Conservation (phyloP, 192 early-diverging fungal genomes). For the Backusella liffmaniae region DNA sequence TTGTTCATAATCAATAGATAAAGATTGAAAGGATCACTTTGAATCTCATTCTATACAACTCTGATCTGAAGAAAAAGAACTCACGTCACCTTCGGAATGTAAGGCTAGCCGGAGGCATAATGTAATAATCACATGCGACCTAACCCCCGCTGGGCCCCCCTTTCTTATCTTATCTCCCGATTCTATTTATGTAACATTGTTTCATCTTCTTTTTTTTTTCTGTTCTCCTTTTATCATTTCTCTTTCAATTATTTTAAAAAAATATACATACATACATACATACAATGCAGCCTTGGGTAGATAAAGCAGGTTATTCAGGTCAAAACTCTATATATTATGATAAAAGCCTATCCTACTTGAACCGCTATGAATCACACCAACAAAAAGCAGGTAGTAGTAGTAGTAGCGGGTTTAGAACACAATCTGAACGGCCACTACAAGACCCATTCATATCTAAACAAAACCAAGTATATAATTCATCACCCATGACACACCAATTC, state of each 20-base stretch:
- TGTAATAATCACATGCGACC: constrained; percentile 11
- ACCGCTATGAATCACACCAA: neutral
- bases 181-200: constrained; percentile 5
- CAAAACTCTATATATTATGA: constrained; percentile 5
- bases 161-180: constrained; percentile 9
- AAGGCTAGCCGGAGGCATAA: neutral
- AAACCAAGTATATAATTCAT: neutral
- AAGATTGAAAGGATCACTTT: neutral
- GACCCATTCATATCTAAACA: neutral
- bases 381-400: neutral
- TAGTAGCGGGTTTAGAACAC: neutral
- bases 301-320: neutral
- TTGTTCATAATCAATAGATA: neutral
- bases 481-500: neutral
- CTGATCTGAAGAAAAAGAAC: neutral
- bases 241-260: neutral
- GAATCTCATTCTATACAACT: neutral
- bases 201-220: neutral
- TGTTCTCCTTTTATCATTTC: neutral
- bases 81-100: neutral
- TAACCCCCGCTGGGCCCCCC: neutral
- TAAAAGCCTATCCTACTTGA: neutral
- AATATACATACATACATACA: neutral
- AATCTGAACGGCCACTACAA: neutral
- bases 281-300: constrained; percentile 10